These are phyloP conservation scores for Ogataea corticis DNA, from an alignment of 805 yeast species.

Conservation along the genomic window DNA sequence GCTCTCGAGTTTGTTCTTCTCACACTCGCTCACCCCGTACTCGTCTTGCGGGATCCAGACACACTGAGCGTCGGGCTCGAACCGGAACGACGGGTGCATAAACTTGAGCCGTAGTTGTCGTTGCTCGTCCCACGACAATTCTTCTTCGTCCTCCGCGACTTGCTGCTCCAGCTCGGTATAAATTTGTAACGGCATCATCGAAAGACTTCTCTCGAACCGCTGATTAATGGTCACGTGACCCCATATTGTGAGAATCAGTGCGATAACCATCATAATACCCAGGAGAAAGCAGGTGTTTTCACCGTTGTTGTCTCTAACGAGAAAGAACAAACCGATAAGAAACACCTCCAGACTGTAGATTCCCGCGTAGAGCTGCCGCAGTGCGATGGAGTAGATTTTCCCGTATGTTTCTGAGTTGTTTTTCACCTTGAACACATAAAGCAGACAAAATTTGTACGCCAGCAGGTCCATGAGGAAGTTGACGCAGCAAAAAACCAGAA, in stretches of 20 bases:
- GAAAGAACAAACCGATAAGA: slow-evolving; percentile 70
- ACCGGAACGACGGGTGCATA: slow-evolving; percentile 27
- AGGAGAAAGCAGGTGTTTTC: slow-evolving; percentile 48
- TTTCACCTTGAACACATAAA: slow-evolving; percentile 51
- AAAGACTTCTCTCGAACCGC: slow-evolving; percentile 38
- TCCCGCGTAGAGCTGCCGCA: slow-evolving; percentile 78
- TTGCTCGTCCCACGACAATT: slow-evolving; percentile 5
- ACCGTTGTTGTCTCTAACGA: slow-evolving; percentile 54
- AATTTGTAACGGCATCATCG: slow-evolving; percentile 39
- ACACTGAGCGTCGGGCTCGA: slow-evolving; percentile 20
- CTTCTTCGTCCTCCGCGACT: slow-evolving; percentile 5
- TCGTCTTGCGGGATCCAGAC: slow-evolving; percentile 36
- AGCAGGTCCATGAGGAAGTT: slow-evolving; percentile 57
- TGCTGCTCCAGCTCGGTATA: slow-evolving; percentile 14
- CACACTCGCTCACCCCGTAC: slow-evolving; percentile 32
- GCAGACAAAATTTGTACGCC: slow-evolving; percentile 70
- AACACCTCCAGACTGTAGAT: slow-evolving; percentile 79
- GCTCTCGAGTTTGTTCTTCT: slow-evolving; percentile 23
- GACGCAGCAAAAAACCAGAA: slow-evolving; percentile 58
- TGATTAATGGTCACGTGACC: slow-evolving; percentile 55
- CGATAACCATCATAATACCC: slow-evolving; percentile 47
- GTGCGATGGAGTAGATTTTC: slow-evolving; percentile 66
- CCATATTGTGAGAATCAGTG: slow-evolving; percentile 54
- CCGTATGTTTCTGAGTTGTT: slow-evolving; percentile 70
- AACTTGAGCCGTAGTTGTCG: slow-evolving; percentile 14